phyloP scores from a whole-genome alignment of 2,329 filamentous ascomycete species.

The Arachnomyces sp. region DNA sequence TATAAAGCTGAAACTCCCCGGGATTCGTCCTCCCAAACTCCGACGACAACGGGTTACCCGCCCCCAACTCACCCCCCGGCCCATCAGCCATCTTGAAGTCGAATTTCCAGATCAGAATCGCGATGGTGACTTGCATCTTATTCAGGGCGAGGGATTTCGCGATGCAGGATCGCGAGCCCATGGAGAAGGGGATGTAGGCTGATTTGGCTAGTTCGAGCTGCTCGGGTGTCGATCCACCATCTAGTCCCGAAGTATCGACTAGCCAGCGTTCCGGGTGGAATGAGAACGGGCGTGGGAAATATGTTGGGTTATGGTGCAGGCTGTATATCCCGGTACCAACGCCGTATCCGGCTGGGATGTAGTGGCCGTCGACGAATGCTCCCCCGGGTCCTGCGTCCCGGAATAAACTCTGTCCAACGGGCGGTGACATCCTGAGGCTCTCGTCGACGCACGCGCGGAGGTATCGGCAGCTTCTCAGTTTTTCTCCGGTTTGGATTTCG shows the following conservation, averaged over 20 bases:
- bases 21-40: slow-evolving; percentile 3
- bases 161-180: neutral
- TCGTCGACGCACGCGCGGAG: slow-evolving; percentile 46
- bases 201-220: neutral
- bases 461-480: slow-evolving; percentile 36
- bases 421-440: slow-evolving; percentile 42
- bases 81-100: neutral
- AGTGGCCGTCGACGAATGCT: slow-evolving; percentile 31
- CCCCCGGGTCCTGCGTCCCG: slow-evolving; percentile 34
- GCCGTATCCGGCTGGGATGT: slow-evolving; percentile 36
- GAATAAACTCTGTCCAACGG: slow-evolving; percentile 45
- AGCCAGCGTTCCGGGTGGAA: slow-evolving; percentile 38
- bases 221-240: neutral
- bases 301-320: slow-evolving; percentile 37
- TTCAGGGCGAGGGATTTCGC: neutral
- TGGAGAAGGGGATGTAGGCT: neutral
- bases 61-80: neutral
- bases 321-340: slow-evolving; percentile 42
- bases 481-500: slow-evolving; percentile 35
- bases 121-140: neutral
- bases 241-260: neutral
- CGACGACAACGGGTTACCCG: neutral
- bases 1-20: neutral
- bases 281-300: slow-evolving; percentile 32
- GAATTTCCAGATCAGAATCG: neutral